Base-by-base conservation (phyloP, 106 monocot genomes). In the Dendrobium chrysotoxum region DNA sequence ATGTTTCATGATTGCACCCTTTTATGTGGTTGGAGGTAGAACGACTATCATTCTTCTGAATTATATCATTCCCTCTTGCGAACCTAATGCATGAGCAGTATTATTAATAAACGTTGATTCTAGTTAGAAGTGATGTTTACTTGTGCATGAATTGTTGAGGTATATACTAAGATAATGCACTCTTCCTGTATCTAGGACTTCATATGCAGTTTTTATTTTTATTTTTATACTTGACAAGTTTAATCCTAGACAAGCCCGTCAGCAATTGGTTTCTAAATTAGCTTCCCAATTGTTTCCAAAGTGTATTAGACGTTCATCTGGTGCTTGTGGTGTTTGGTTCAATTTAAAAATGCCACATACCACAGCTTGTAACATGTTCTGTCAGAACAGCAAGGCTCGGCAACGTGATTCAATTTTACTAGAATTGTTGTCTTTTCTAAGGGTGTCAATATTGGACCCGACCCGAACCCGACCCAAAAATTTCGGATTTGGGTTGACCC, bases 1-100 rank as follows among this genome's bases (percentile, higher is more conserved):
- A 82, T 97, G 80, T 90, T 97, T 79, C 97, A 97, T 86, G 97
- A 97, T 71, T 97, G 97, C 76, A 91, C 92, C 13, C 91, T 97
- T 79, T 81, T 97, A 55, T 97, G 97, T 87, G 94, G 83, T 66
- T 94, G 97, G 97, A 97, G 97, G 97, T 97, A 87, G 10, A 28
- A 9, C 28, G 2, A 25, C 50, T 26, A 35, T 61, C 40, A 42
- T 38, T 26, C 70, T 46, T 30, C 41, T 70, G 26, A 20, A 42
- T 66, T 25, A 20, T 25, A 41, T 26, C 28, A 23, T 61, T 61
- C 13, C n/a, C 0, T 79, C 39, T 7, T 40, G 64, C 25, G 15
- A 65, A 23, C 64, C 26, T 65, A 65, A 26, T 26, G 64, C 64
- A 12, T 13, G 50, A 50, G 11, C 50, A 16, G 50, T 50, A 50